Evolutionary conservation across 164 flowering plant species (phyloP).

Genomic region (Warburgia ugandensis): DNA sequence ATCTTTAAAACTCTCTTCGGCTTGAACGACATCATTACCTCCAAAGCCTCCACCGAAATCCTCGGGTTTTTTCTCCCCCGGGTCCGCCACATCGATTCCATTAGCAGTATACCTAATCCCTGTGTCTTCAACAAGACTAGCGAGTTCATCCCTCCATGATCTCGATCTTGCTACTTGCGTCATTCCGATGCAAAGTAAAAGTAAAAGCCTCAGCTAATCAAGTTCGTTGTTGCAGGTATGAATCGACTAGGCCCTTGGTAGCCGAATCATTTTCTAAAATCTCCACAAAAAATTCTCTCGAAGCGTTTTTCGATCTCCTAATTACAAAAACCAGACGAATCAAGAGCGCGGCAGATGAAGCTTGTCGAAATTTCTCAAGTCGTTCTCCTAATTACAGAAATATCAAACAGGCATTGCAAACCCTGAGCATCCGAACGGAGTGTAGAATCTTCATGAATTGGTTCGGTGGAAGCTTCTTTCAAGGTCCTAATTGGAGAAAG

Average conservation of each 20-base stretch:
- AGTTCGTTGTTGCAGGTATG: neutral
- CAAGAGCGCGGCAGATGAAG: too few species aligned
- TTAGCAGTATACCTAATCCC: slow-evolving; percentile 33
- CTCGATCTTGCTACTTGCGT: slow-evolving; percentile 11
- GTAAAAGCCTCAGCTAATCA: neutral
- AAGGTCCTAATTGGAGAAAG: neutral
- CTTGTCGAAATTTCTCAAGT: too few species aligned
- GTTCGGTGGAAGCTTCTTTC: neutral
- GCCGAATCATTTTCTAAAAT: too few species aligned
- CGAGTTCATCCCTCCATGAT: slow-evolving; percentile 64
- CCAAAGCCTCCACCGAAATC: slow-evolving; percentile 4
- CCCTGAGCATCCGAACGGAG: too few species aligned
- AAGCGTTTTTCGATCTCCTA: too few species aligned
- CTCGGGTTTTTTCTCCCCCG: slow-evolving; percentile 5
- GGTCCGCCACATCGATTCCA: slow-evolving; percentile 16
- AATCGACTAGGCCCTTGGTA: neutral
- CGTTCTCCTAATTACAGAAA: too few species aligned
- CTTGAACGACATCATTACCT: neutral
- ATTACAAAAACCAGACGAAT: too few species aligned
- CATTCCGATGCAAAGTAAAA: neutral
- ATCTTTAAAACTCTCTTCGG: slow-evolving; percentile 54
- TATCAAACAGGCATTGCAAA: too few species aligned
- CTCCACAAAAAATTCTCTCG: too few species aligned
- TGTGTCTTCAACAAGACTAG: slow-evolving; percentile 48
- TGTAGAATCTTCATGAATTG: too few species aligned